These are phyloP conservation scores for Chlamydomonas asymmetrica DNA, from an alignment of 139 green algal genomes.

Conservation along the genomic window DNA sequence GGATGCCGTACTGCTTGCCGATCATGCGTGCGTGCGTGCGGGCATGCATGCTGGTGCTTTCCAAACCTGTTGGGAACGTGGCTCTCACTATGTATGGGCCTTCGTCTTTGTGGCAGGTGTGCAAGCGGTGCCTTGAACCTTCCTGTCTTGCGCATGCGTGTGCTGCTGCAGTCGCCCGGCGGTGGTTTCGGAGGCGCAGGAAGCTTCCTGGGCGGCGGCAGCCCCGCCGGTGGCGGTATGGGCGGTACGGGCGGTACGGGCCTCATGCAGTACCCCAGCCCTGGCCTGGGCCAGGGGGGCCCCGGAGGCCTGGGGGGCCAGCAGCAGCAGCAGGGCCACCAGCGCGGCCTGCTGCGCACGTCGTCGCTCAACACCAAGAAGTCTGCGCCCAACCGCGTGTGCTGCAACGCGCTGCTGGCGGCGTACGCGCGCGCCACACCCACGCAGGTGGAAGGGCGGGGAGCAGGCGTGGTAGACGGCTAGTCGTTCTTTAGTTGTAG, in stretches of 20 bases:
- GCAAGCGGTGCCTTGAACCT: too few species aligned
- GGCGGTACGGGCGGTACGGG: background rate
- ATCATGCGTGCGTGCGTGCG: too few species aligned
- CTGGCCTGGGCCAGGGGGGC: background rate
- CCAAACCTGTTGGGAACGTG: too few species aligned
- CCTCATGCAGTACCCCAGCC: background rate
- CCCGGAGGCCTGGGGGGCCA: background rate
- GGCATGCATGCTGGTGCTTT: too few species aligned
- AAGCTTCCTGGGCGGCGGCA: background rate
- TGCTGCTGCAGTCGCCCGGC: too few species aligned
- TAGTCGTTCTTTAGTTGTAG: too few species aligned
- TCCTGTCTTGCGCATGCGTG: too few species aligned
- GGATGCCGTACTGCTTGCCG: too few species aligned
- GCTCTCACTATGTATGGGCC: too few species aligned
- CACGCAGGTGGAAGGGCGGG: conserved; percentile 47
- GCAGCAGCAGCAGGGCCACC: background rate
- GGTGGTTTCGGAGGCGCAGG: too few species aligned
- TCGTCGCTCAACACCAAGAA: conserved; percentile 65
- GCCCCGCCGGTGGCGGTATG: background rate
- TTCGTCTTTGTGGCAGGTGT: too few species aligned
- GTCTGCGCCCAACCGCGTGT: conserved; percentile 70
- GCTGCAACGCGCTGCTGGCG: conserved; percentile 88
- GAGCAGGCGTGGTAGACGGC: background rate
- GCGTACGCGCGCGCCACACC: conserved; percentile 79
- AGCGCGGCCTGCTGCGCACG: conserved; percentile 48